These are phyloP conservation scores for Xylaria acuta DNA, from an alignment of 495 filamentous ascomycete genomes.

Conservation along the genomic window DNA sequence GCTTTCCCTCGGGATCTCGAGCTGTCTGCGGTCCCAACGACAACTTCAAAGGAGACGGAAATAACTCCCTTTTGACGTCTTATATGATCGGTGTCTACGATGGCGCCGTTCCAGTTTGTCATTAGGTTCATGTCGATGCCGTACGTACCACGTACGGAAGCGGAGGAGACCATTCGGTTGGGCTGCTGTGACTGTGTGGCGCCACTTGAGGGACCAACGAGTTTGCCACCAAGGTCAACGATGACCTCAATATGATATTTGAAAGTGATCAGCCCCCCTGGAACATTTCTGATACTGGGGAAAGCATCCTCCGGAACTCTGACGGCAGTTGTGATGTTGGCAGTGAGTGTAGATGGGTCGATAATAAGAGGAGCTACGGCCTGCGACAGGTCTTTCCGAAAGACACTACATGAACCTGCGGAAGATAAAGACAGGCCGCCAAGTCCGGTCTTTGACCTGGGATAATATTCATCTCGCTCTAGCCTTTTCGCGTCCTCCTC, in stretches of 20 bases:
- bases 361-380: slow-evolving; percentile 85
- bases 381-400: slow-evolving; percentile 92
- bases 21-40: slow-evolving; percentile 88
- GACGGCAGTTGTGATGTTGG: slow-evolving; percentile 78
- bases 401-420: slow-evolving; percentile 80
- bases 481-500: slow-evolving; percentile 64
- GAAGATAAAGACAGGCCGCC: slow-evolving; percentile 83
- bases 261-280: slow-evolving; percentile 91
- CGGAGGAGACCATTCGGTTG: slow-evolving; percentile 60
- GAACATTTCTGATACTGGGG: slow-evolving; percentile 87
- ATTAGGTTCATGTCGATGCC: slow-evolving; percentile 48
- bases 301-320: slow-evolving; percentile 90
- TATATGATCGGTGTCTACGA: slow-evolving; percentile 89
- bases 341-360: slow-evolving; percentile 76
- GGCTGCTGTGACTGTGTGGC: slow-evolving; percentile 43
- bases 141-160: slow-evolving; percentile 34
- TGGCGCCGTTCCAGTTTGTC: slow-evolving; percentile 70
- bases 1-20: slow-evolving; percentile 63
- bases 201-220: slow-evolving; percentile 58
- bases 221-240: slow-evolving; percentile 86
- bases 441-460: slow-evolving; percentile 71
- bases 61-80: slow-evolving; percentile 88
- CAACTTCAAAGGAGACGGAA: slow-evolving; percentile 78
- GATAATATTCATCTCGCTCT: slow-evolving; percentile 84
- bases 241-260: slow-evolving; percentile 93